These are phyloP conservation scores for Primulina huaijiensis DNA, from an alignment of 257 asterid genomes.

Conservation along the genomic window DNA sequence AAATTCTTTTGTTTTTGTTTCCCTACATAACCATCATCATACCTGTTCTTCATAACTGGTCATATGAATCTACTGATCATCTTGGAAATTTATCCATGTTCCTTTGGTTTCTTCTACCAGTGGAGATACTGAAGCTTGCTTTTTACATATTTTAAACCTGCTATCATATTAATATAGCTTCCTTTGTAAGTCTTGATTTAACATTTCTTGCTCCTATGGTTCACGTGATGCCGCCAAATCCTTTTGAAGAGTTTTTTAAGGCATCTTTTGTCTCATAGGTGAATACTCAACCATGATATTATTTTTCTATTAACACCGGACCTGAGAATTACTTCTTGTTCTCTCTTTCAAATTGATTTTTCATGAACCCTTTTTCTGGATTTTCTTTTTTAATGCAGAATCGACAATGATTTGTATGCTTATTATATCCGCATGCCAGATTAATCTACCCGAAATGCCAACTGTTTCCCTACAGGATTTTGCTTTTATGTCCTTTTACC, in stretches of 20 bases:
- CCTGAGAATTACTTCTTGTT: too few relatives aligned
- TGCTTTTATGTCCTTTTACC: too few relatives aligned
- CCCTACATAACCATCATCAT: not conserved
- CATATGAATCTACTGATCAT: not conserved
- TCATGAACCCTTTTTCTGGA: not conserved
- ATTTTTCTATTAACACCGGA: too few relatives aligned
- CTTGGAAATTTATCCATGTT: not conserved
- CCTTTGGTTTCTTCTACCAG: not conserved
- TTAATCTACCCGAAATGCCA: not conserved
- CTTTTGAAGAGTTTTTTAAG: too few relatives aligned
- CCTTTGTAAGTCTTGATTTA: not conserved
- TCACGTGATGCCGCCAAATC: too few relatives aligned
- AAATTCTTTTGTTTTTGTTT: constrained; percentile 24
- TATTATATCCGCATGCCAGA: not conserved
- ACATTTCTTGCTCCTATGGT: not conserved
- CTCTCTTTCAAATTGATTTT: too few relatives aligned
- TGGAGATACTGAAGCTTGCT: too few relatives aligned
- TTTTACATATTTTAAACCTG: not conserved
- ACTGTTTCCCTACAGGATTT: too few relatives aligned
- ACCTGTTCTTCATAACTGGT: not conserved
- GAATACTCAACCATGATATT: too few relatives aligned
- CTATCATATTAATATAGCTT: not conserved
- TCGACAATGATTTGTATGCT: not conserved
- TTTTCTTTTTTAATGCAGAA: not conserved
- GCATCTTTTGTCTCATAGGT: too few relatives aligned